Base-by-base conservation (phyloP, 352 stramenopile genomes). In the Globisporangium paroecandrum region DNA sequence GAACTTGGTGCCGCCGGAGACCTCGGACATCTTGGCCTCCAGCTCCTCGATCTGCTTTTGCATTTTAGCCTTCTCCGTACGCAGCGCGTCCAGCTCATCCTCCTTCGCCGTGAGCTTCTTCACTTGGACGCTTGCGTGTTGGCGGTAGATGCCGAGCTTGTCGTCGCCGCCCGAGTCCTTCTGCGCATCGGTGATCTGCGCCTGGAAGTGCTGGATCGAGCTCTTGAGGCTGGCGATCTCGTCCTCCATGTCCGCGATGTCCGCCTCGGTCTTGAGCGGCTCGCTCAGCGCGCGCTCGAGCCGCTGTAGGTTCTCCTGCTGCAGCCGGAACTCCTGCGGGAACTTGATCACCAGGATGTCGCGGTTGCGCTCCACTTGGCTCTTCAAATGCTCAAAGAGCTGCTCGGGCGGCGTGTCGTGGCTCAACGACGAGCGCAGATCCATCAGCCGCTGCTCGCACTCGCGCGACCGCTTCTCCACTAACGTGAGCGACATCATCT, bases 51-150 rank as follows among this genome's bases (percentile, higher is more conserved):
- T 81, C 62, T 94, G 81, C 53, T 87, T 76, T 15, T 75, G 64
- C n/a, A 96, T 70, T 57, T 79, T 69, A 49, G 59, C 47, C 46
- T 89, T 89, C 22, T 96, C 87, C 0, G 70, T 60, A 43, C 81
- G 77, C 0, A 94, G 64, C 41, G 70, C 69, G 25, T 98, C 91
- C 22, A 97, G 69, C 59, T 98, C 89, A 27, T 93, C 82, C 68
- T 98, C 87, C 62, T 98, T 97, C 20, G 97, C 85, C 43, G 82
- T 69, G 15, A 97, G 76, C 63, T 98, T 98, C 51, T 92, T 93
- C 1, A 85, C 69, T 59, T 97, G 89, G 46, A 98, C 83, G 53
- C 82, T 91, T 4, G 84, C 85, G 68, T 97, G 91, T 72, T 98
- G 90, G 1, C 91, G 83, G 68, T 97, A 97, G 69, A 98, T 95